Conservation (phyloP, 2,329 filamentous ascomycete species). For the Herpotrichia juniperi region DNA sequence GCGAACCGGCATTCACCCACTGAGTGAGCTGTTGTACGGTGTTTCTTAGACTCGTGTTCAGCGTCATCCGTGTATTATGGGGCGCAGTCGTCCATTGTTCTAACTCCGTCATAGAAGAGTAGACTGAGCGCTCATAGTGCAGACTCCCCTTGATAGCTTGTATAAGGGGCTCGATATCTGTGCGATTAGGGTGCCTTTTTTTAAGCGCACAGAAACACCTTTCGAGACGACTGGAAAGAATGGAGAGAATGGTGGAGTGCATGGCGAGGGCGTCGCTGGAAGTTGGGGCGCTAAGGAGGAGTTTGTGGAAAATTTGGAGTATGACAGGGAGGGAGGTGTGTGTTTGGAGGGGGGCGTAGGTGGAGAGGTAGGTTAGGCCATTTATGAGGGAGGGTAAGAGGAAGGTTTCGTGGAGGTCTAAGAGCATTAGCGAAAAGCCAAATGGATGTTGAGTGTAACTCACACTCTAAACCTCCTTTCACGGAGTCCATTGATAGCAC, state of each 20-base stretch:
- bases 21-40: slow-evolving; percentile 68
- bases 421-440: slow-evolving; percentile 5
- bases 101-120: slow-evolving; percentile 69
- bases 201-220: slow-evolving; percentile 71
- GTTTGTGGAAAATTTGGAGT: slow-evolving; percentile 73
- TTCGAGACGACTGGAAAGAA: slow-evolving; percentile 72
- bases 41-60: slow-evolving; percentile 64
- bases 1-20: slow-evolving; percentile 65
- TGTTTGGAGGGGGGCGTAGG: slow-evolving; percentile 71
- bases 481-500: slow-evolving; percentile 72
- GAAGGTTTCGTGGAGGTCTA: slow-evolving; percentile 79
- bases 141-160: slow-evolving; percentile 66
- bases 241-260: slow-evolving; percentile 73
- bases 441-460: slow-evolving; percentile 33
- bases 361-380: slow-evolving; percentile 73
- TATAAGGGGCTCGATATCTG: slow-evolving; percentile 73
- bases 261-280: slow-evolving; percentile 74
- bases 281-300: slow-evolving; percentile 72
- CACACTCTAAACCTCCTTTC: slow-evolving; percentile 77
- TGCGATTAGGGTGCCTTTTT: slow-evolving; percentile 68
- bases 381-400: slow-evolving; percentile 78
- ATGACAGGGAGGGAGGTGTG: slow-evolving; percentile 69
- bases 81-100: slow-evolving; percentile 68
- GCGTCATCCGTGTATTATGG: slow-evolving; percentile 62
- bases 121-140: slow-evolving; percentile 65